Evolutionary conservation across 1,284 basidiomycete genomes (phyloP).

Genomic region (Kalmanozyma brasiliensis): DNA sequence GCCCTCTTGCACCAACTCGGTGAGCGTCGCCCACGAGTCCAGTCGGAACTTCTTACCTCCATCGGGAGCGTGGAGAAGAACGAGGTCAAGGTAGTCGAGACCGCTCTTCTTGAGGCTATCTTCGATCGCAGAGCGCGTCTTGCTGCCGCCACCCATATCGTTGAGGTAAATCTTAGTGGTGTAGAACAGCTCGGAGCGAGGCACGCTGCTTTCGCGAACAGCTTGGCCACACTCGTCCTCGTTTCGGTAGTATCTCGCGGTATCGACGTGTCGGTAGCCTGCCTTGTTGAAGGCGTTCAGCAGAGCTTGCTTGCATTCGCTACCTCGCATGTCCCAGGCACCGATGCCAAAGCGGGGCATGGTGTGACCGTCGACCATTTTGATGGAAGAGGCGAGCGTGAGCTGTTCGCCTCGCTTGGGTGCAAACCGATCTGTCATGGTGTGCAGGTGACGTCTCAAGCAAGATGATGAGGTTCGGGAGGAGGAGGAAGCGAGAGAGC

Average conservation of each 20-base stretch:
- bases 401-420: conserved; percentile 23
- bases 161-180: conserved; percentile 76
- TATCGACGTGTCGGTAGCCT: conserved; percentile 69
- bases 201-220: conserved; percentile 77
- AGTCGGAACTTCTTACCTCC: conserved; percentile 67
- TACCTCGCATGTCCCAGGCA: conserved; percentile 48
- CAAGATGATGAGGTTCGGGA: neutral
- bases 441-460: neutral
- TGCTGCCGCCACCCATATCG: conserved; percentile 68
- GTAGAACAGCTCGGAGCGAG: conserved; percentile 82
- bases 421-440: conserved; percentile 31
- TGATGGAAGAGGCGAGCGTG: conserved; percentile 27
- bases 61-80: conserved; percentile 55
- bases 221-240: conserved; percentile 87
- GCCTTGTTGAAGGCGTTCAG: conserved; percentile 36
- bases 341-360: conserved; percentile 51
- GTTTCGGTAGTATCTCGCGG: conserved; percentile 71
- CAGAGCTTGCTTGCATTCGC: conserved; percentile 26
- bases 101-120: conserved; percentile 78
- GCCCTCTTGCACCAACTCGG: conserved; percentile 51
- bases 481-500: neutral
- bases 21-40: conserved; percentile 55
- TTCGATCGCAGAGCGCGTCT: conserved; percentile 69
- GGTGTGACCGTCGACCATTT: conserved; percentile 33
- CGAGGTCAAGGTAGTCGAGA: conserved; percentile 74